Conservation (phyloP, 2,329 filamentous ascomycete genomes). For the Dactylellina haptotyla region DNA sequence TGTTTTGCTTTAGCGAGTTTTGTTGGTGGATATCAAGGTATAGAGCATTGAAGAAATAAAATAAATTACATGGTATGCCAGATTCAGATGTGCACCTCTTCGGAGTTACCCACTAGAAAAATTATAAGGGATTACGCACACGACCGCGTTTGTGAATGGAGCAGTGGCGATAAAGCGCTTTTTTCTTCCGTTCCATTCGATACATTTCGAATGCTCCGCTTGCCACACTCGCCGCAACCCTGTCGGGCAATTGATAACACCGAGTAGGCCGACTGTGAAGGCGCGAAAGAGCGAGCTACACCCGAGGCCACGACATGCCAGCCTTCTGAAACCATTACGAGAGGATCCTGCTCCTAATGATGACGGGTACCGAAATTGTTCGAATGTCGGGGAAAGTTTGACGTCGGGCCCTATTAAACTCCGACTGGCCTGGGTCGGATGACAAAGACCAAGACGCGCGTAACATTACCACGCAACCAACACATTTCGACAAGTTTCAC, state of each 20-base stretch:
- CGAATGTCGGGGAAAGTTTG: constrained; percentile 45
- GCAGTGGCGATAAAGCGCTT: constrained; percentile 24
- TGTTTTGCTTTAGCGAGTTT: background rate
- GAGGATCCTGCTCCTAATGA: background rate
- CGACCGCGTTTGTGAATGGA: no score
- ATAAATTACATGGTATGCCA: background rate
- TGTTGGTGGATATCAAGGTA: background rate
- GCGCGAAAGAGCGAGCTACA: constrained; percentile 14
- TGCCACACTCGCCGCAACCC: constrained; percentile 20
- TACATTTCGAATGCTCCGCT: background rate
- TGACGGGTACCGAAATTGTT: constrained; percentile 29
- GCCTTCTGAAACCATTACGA: background rate
- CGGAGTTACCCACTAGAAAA: no score
- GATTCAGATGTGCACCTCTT: background rate
- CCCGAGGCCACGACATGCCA: constrained; percentile 1
- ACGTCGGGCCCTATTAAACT: constrained; percentile 29
- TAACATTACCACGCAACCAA: constrained; percentile 51
- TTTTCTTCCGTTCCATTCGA: background rate
- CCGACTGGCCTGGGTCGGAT: constrained; percentile 49
- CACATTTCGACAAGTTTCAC: constrained; percentile 17
- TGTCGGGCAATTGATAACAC: constrained; percentile 33
- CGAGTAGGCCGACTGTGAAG: constrained; percentile 30
- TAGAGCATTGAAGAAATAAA: background rate
- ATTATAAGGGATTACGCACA: no score
- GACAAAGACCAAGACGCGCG: constrained; percentile 51